Evolutionary conservation across 2,329 filamentous ascomycete species (phyloP), one percentile per base, ranked within the genome.

Genomic region (Leptographium galeiforme): DNA sequence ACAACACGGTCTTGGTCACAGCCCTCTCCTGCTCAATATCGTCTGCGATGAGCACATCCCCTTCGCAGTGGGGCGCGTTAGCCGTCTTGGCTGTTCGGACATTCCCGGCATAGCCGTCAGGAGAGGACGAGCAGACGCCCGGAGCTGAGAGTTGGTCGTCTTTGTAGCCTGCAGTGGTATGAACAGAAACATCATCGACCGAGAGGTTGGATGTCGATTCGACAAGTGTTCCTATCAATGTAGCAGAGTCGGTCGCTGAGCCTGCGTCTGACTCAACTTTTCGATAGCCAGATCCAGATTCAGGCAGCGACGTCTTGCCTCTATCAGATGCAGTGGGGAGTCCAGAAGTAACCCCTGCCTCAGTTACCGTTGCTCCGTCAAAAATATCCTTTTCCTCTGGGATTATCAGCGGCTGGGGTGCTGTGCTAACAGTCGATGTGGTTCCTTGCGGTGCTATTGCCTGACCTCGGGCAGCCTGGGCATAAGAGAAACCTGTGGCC

Each of bases 401-500:
- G 53, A 63, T 66, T 34, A 61, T 61, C 18, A 63, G 63, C 55
- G 64, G 64, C 33, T 63, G 66, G 58, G 62, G 62, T 53, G 65
- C 57, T 39, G 50, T 19, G 39, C 30, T 48, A 38, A 50, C 33
- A 52, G 45, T 63, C 56, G 58, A 62, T 55, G 55, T 57, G 59
- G 72, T 68, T 50, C 72, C 66, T 51, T 72, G 63, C 53, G 70
- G 63, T 53, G 72, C 64, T 36, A 36, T 13, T 53, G 78, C 72
- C 62, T 85, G 79, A 64, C 90, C 89, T 69, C 93, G 93, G 56
- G 91, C 91, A 65, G 91, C 91, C 77, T 95, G 89, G 63, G 91
- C 91, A 70, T 97, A 97, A 56, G 91, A 96, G 67, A 96, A 95
- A 38, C 80, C 74, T 58, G 78, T 62, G 55, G 68, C 67, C 59